phyloP scores from a whole-genome alignment of 805 yeast genomes.

The Saccharomycopsis malanga region DNA sequence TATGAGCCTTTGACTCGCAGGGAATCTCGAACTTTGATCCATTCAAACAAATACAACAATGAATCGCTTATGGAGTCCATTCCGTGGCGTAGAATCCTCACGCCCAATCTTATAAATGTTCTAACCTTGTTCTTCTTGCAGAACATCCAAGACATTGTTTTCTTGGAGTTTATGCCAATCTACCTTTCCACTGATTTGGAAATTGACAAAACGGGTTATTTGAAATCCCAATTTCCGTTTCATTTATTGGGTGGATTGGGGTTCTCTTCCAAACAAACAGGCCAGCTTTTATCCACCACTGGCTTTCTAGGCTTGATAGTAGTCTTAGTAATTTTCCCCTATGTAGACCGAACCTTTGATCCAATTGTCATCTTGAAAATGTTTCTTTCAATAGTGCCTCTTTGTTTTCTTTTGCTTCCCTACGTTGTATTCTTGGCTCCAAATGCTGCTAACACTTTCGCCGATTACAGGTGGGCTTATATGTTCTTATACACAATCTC shows the following conservation, averaged over 20 bases:
- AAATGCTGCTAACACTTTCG: slow-evolving; percentile 7
- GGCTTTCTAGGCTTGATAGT: slow-evolving; percentile 40
- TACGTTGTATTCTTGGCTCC: slow-evolving; percentile 35
- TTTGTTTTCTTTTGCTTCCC: slow-evolving; percentile 37
- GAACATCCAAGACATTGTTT: slow-evolving; percentile 38
- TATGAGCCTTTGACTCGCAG: neutral
- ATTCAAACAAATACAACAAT: neutral
- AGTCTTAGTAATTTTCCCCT: slow-evolving; percentile 39
- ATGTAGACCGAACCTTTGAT: slow-evolving; percentile 35
- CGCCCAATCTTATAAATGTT: slow-evolving; percentile 34
- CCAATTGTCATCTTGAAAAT: slow-evolving; percentile 32
- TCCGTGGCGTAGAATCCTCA: slow-evolving; percentile 29
- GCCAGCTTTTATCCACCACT: slow-evolving; percentile 36
- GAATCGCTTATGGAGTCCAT: slow-evolving; percentile 21
- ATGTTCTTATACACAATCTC: slow-evolving; percentile 20
- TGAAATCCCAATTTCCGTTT: slow-evolving; percentile 35
- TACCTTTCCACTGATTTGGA: slow-evolving; percentile 37
- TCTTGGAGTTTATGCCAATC: slow-evolving; percentile 50
- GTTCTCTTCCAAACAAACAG: slow-evolving; percentile 34
- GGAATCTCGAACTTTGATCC: neutral
- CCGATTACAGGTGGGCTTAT: slow-evolving; percentile 1
- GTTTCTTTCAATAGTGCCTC: slow-evolving; percentile 32
- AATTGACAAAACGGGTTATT: slow-evolving; percentile 24
- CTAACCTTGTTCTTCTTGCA: slow-evolving; percentile 29
- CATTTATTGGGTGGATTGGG: slow-evolving; percentile 42